Base-by-base conservation (phyloP, 306 rosid species). In the Phaseolus lunatus region DNA sequence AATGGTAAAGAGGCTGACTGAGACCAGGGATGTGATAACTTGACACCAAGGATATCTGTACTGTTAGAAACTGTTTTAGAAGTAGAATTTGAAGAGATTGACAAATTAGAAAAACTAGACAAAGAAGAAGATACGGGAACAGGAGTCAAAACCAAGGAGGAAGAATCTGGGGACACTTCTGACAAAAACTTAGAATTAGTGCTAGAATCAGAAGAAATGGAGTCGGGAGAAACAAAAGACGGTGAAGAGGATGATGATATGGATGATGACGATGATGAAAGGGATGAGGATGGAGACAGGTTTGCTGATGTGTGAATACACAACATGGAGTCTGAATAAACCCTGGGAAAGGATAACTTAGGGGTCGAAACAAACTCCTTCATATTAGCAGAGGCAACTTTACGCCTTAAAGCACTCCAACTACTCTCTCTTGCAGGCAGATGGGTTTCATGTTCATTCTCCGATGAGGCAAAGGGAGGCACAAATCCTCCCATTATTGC, bases 401-500 rank as follows among this genome's bases (percentile, higher is more conserved):
- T 95, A 20, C 97, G 92, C 89, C 97, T 89, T 57, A 89, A 86
- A 61, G 53, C 77, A 81, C 97, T 95, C 99, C 99, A 95, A 76
- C 88, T 85, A 84, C 92, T 92, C 89, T 89, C 97, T 83, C 97
- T 87, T 41, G 91, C 96, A 79, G 99, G 99, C 83, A 95, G 94
- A 82, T 86, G 99, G 82, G 94, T 95, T 85, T 92, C 97, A 16
- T 84, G 96, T 81, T 89, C 97, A 65, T 85, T 87, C 72, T 83
- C 92, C 0, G 94, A 86, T 19, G 97, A 87, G 9, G 97, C 89
- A 88, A 88, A 87, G 48, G 99, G 97, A 72, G 99, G 99, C 74
- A 92, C 97, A 84, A 95, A 87, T 83, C 99, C 97, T 29, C 99
- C 99, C 35, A 59, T 78, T 59, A 87, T 92, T 35, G 97, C 99